These are phyloP conservation scores for Candida corydali DNA, from an alignment of 805 yeast genomes.

Conservation along the genomic window DNA sequence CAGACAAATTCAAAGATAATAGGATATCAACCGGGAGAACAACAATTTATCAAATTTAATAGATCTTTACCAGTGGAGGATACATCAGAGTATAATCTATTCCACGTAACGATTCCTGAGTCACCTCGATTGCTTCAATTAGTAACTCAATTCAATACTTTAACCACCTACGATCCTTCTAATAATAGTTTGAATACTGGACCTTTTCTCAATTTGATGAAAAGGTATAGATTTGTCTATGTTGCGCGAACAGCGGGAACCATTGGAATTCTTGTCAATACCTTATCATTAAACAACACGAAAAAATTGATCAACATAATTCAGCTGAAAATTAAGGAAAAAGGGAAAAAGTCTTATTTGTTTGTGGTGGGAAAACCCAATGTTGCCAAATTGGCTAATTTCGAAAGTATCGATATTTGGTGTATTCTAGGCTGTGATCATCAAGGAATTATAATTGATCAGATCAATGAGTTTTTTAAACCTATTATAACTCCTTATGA, in stretches of 20 bases:
- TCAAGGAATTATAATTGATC: conserved; percentile 85
- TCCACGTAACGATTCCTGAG: conserved; percentile 72
- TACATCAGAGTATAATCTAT: conserved; percentile 47
- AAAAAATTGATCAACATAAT: conserved; percentile 60
- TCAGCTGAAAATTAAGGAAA: conserved; percentile 55
- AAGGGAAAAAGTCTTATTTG: conserved; percentile 88
- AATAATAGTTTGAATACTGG: conserved; percentile 38
- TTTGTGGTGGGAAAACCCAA: conserved; percentile 98
- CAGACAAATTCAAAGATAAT: conserved; percentile 33
- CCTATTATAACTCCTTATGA: conserved; percentile 96
- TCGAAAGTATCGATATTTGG: conserved; percentile 93
- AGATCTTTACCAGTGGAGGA: conserved; percentile 23
- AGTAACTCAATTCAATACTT: conserved; percentile 61
- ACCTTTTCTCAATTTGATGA: conserved; percentile 76
- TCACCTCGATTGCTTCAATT: conserved; percentile 75
- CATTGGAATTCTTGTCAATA: conserved; percentile 85
- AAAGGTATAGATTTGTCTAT: conserved; percentile 82
- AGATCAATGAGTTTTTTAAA: conserved; percentile 72
- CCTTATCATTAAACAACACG: conserved; percentile 77
- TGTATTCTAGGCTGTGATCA: conserved; percentile 92
- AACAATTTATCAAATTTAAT: conserved; percentile 8
- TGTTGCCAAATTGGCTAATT: conserved; percentile 94
- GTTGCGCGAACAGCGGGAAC: conserved; percentile 89
- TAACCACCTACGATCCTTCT: conserved; percentile 48
- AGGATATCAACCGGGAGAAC: conserved; percentile 25